A percentile compares a stretch with the other conserved stretches of the same genome.
These are phyloP conservation scores for Xylaria polymorpha DNA, from an alignment of 2,329 filamentous ascomycete genomes.

Conservation along the genomic window DNA sequence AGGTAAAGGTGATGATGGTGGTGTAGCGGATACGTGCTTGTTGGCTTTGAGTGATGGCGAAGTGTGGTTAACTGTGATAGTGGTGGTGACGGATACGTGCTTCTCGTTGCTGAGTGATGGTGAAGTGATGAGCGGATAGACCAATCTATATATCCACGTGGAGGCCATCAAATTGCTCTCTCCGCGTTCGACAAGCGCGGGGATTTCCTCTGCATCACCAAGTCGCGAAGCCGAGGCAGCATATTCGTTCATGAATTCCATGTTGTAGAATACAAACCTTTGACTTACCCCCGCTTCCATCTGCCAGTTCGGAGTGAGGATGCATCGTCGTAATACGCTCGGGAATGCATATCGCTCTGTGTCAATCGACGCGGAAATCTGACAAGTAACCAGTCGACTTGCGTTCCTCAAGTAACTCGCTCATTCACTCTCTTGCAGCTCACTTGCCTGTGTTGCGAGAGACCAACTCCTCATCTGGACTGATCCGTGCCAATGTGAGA, in stretches of 20 bases:
- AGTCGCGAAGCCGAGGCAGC: background rate
- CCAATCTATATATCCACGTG: slow-evolving; percentile 1
- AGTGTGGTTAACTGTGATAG: background rate
- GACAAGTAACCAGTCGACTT: background rate
- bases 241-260: background rate
- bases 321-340: background rate
- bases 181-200: background rate
- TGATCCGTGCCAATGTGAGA: background rate
- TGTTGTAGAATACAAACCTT: background rate
- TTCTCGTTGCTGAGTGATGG: background rate
- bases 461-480: background rate
- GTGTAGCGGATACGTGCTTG: no score
- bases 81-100: background rate
- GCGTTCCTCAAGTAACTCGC: background rate
- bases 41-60: no score
- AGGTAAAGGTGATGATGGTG: no score
- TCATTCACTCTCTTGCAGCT: background rate
- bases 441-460: background rate
- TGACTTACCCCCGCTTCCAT: background rate
- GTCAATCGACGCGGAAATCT: background rate
- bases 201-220: background rate
- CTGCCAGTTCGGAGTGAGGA: background rate
- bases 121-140: background rate
- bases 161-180: background rate
- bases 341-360: background rate